Base-by-base conservation (phyloP, 1,139 yeast species). In the Kluyveromyces marxianus region DNA sequence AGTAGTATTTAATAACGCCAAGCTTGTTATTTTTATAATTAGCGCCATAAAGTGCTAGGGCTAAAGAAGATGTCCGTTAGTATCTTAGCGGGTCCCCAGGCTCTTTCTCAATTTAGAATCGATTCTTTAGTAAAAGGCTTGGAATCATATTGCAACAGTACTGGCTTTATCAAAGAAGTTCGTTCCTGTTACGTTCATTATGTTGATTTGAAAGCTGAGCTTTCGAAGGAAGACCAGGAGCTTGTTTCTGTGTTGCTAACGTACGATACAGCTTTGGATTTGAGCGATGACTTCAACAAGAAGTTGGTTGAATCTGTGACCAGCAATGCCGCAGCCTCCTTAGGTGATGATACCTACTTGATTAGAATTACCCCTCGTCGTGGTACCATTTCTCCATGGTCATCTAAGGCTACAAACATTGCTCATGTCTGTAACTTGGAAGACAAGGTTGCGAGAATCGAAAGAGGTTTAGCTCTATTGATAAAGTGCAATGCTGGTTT, bases 341-440 rank as follows among this genome's bases (percentile, higher is more conserved):
- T 76, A 47, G 80, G 71, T 36, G 68, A 71, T 21, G 79, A 81
- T 60, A 68, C 79, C 34, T 76, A 78, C 52, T 69, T 89, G 56
- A 69, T 92, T 45, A 76, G 95, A 63, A 75, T 94, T 47, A 74
- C 90, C 48, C 98, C 99, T 41, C 80, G 98, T 66, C 74, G 92
- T 7, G 98, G 98, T 50, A 92, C 98, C 26, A 89, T 92, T 54
- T 90, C 97, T 27, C 98, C 98, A 32, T 94, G 99, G 99, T 88
- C 97, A 21, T 90, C 98, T 21, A 94, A 94, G 69, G 99, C 99
- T 34, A 90, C 98, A 40, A 92, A 92, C 67, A 94, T 94, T 56
- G 78, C 94, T 44, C 79, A 80, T 48, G 95, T 86, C 44, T 88
- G 97, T 69, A 97, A 97, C 4, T 75, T 92, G 50, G 75, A 74